phyloP scores from a whole-genome alignment of 108 stramenopile genomes.

The Cyclotella atomus region DNA sequence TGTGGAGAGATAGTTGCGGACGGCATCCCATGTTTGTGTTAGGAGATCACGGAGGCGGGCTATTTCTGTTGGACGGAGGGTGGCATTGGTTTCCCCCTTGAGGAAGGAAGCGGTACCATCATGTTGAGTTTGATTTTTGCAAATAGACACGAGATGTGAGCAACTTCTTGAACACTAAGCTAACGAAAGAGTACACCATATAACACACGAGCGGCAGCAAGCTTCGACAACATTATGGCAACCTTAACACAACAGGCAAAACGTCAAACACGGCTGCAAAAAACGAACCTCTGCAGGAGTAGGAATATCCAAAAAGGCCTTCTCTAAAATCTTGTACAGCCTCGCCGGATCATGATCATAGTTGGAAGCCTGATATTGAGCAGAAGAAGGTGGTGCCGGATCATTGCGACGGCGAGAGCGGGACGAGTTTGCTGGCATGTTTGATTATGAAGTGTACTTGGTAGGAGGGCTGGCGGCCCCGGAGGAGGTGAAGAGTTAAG shows the following conservation, averaged over 20 bases:
- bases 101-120: background rate
- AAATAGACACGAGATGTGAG: background rate
- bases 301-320: conserved; percentile 30
- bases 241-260: background rate
- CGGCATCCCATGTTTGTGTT: conserved; percentile 3
- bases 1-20: conserved; percentile 3
- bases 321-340: conserved; percentile 25
- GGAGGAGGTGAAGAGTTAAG: no score
- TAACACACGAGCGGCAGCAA: background rate
- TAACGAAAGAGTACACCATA: no score
- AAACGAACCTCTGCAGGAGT: background rate
- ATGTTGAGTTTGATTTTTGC: no score
- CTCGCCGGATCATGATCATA: conserved; percentile 5
- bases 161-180: background rate
- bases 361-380: no score
- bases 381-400: no score
- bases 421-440: no score
- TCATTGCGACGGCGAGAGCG: no score
- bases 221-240: background rate
- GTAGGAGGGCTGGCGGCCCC: no score
- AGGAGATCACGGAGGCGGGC: conserved; percentile 14
- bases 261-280: no score
- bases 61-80: conserved; percentile 16
- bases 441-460: no score
- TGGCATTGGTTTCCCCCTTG: background rate